Conservation (phyloP, 2,329 filamentous ascomycete genomes). For the Tolypocladium capitatum region DNA sequence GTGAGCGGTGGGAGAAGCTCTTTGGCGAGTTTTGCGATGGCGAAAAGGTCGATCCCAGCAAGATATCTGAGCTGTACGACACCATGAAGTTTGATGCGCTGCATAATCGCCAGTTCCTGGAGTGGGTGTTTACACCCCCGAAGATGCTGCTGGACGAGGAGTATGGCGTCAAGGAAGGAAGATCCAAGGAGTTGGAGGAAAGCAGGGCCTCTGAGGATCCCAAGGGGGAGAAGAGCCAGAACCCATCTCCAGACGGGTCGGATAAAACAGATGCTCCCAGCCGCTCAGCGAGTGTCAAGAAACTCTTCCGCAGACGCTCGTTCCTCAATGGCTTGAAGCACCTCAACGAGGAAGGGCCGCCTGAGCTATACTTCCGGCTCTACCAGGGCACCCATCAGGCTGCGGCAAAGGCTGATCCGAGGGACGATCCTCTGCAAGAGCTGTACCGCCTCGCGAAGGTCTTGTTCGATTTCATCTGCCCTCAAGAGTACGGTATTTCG, state of each 20-base stretch:
- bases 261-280: conserved; percentile 27
- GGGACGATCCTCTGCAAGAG: conserved; percentile 80
- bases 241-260: conserved; percentile 17
- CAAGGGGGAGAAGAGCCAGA: conserved; percentile 17
- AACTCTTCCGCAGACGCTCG: conserved; percentile 47
- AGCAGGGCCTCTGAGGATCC: conserved; percentile 23
- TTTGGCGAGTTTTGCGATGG: conserved; percentile 94
- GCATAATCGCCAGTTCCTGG: conserved; percentile 89
- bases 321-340: conserved; percentile 42
- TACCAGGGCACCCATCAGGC: conserved; percentile 64
- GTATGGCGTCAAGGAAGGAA: conserved; percentile 30
- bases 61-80: conserved; percentile 96
- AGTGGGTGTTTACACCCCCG: conserved; percentile 92
- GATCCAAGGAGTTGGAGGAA: conserved; percentile 28
- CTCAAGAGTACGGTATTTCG: conserved; percentile 94
- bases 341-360: conserved; percentile 39
- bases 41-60: conserved; percentile 96
- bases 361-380: conserved; percentile 77
- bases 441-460: conserved; percentile 90
- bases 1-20: conserved; percentile 95
- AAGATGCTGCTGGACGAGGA: conserved; percentile 65
- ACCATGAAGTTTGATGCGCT: conserved; percentile 99
- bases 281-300: conserved; percentile 22
- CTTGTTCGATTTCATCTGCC: conserved; percentile 95
- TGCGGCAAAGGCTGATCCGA: conserved; percentile 61